These are phyloP conservation scores for Fusarium metavorans DNA, from an alignment of 2,329 filamentous ascomycete species.

Conservation along the genomic window DNA sequence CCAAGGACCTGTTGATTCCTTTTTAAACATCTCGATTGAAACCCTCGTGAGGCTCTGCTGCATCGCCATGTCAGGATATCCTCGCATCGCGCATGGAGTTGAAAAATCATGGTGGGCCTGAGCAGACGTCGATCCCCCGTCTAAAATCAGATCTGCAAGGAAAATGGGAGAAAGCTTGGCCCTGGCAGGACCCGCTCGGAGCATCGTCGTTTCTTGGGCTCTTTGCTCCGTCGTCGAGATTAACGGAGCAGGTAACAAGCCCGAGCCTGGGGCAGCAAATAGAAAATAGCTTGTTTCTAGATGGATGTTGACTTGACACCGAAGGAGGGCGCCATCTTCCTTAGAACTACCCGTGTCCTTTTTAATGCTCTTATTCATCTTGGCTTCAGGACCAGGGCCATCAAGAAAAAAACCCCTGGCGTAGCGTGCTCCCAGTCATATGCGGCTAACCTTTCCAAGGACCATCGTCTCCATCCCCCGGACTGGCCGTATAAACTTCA, in stretches of 20 bases:
- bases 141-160: constrained; percentile 35
- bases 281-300: not conserved
- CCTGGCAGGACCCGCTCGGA: constrained; percentile 13
- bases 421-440: not conserved
- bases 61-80: not conserved
- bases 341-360: not conserved
- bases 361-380: not conserved
- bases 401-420: not conserved
- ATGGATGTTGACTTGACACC: not conserved
- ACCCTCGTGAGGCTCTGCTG: not conserved
- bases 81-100: not conserved
- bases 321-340: not conserved
- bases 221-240: constrained; percentile 23
- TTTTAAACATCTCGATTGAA: not conserved
- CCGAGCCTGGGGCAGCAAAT: not conserved
- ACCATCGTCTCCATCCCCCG: not conserved
- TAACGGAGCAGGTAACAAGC: constrained; percentile 23
- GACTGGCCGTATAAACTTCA: not conserved
- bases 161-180: constrained; percentile 29
- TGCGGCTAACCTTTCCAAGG: not conserved
- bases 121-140: constrained; percentile 30
- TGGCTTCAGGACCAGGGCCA: not conserved
- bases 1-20: not conserved
- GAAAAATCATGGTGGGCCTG: constrained; percentile 11
- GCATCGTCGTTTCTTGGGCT: constrained; percentile 2